phyloP scores from a whole-genome alignment of 2,329 filamentous ascomycete species.

The Plectosphaerella cucumerina region DNA sequence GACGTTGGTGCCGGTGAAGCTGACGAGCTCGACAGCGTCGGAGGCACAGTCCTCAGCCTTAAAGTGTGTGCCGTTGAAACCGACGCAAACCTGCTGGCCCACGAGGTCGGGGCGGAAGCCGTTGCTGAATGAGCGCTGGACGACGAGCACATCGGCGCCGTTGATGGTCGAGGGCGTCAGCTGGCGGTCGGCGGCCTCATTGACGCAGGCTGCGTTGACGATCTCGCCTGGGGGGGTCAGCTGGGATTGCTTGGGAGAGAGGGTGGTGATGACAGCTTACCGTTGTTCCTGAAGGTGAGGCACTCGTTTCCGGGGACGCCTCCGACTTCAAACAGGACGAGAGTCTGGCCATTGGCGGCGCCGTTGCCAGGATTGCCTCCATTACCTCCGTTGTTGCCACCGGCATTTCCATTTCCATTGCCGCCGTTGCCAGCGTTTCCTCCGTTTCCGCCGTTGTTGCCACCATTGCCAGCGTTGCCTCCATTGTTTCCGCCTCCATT shows the following conservation, averaged over 20 bases:
- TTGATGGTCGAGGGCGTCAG: constrained; percentile 29
- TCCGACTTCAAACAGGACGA: constrained; percentile 32
- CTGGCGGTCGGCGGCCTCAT: constrained; percentile 32
- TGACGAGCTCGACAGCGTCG: constrained; percentile 17
- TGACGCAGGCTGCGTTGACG: constrained; percentile 33
- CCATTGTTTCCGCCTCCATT: too few relatives aligned
- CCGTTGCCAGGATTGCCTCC: neutral
- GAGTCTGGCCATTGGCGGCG: constrained; percentile 8
- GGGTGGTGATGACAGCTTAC: constrained; percentile 11
- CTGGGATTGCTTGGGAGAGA: neutral
- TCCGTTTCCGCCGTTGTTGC: too few relatives aligned
- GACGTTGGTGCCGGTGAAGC: constrained; percentile 21
- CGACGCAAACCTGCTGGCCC: constrained; percentile 29
- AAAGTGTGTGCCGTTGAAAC: constrained; percentile 33
- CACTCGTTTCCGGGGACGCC: constrained; percentile 30
- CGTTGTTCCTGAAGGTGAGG: constrained; percentile 38
- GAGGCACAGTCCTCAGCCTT: constrained; percentile 28
- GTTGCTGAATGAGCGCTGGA: constrained; percentile 31
- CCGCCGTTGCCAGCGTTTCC: neutral
- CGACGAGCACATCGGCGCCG: constrained; percentile 25
- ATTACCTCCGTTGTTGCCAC: constrained; percentile 5
- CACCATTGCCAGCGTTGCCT: neutral
- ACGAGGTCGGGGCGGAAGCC: constrained; percentile 34
- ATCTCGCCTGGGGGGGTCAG: constrained; percentile 26
- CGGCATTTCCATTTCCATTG: neutral